These are phyloP conservation scores for Fusarium napiforme DNA, from an alignment of 2,329 filamentous ascomycete species.

Conservation along the genomic window DNA sequence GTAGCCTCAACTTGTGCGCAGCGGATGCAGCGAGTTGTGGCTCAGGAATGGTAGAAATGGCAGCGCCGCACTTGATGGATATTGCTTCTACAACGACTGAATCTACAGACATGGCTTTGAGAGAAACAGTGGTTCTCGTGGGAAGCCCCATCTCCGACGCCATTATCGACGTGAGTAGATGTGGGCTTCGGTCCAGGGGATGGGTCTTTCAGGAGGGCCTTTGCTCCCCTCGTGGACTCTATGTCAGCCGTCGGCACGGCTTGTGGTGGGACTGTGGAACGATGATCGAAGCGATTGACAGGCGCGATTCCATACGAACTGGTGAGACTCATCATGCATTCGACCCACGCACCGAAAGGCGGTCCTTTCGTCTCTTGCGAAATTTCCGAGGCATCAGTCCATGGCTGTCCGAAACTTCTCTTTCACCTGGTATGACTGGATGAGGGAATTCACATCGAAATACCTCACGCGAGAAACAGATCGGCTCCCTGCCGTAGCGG, in stretches of 20 bases:
- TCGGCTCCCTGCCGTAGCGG: neutral
- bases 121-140: neutral
- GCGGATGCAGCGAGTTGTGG: neutral
- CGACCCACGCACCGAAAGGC: neutral
- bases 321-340: neutral
- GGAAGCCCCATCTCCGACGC: neutral
- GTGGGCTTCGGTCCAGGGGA: neutral
- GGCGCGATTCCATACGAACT: accelerated
- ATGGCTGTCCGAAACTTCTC: neutral
- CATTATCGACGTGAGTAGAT: neutral
- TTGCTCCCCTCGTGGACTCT: neutral
- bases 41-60: neutral
- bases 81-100: accelerated
- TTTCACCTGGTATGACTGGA: neutral
- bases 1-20: neutral
- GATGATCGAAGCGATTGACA: neutral
- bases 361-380: neutral
- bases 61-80: neutral
- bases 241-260: neutral
- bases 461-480: neutral
- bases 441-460: accelerated
- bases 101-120: accelerated
- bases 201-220: neutral
- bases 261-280: neutral
- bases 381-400: accelerated